These are phyloP conservation scores for Cenchrus americanus DNA, from an alignment of 176 grass and related monocot species.

Conservation along the genomic window DNA sequence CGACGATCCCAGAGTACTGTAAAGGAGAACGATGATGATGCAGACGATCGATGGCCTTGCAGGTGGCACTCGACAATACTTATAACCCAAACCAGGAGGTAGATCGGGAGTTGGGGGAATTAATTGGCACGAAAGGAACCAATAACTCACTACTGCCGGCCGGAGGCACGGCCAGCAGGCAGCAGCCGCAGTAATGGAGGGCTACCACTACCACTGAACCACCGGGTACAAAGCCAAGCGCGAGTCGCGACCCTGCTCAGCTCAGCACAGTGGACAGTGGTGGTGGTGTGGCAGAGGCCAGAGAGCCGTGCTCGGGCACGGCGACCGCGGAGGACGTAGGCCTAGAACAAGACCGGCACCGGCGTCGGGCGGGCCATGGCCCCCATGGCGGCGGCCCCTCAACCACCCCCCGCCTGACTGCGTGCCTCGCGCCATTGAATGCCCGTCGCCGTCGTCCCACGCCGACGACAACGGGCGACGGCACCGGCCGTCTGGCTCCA, in stretches of 20 bases:
- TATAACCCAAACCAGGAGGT: conserved; percentile 35
- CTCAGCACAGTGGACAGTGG: not conserved
- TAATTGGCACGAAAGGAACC: conserved; percentile 18
- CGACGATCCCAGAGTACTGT: not conserved
- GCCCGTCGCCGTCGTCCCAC: conserved; percentile 40
- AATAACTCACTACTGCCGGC: conserved; percentile 9
- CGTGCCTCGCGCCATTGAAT: conserved; percentile 42
- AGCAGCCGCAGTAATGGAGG: not conserved
- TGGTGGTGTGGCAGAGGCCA: not conserved
- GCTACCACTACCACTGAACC: not conserved
- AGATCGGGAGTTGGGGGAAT: conserved; percentile 42
- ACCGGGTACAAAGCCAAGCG: not conserved
- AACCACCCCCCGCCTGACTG: conserved; percentile 30
- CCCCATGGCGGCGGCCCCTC: conserved; percentile 11
- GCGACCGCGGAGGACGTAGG: not conserved
- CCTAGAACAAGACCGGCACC: not conserved
- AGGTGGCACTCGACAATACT: not conserved
- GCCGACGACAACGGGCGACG: not conserved
- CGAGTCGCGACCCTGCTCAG: not conserved
- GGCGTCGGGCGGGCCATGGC: not conserved
- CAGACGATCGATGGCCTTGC: conserved; percentile 32
- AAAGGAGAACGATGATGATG: conserved; percentile 10
- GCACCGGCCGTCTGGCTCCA: not conserved
- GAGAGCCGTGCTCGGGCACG: not conserved
- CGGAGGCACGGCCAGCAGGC: not conserved